Evolutionary conservation across 2,329 filamentous ascomycete genomes (phyloP).

Genomic region (Hypoxylon sp.): DNA sequence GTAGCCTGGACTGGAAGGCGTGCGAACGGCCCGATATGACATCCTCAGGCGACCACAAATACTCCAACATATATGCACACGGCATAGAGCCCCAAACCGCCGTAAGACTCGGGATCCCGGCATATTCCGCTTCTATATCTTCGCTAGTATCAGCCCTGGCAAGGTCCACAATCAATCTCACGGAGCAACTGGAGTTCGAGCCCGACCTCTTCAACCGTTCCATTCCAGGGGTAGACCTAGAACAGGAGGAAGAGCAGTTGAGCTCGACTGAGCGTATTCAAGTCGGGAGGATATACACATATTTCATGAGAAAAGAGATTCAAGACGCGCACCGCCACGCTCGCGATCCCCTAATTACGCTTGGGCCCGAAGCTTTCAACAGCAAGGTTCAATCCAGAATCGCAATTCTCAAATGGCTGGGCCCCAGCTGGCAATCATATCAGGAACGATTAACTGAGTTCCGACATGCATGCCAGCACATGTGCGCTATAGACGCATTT

Average conservation of each 20-base stretch:
- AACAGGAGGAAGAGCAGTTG: background rate
- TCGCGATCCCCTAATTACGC: background rate
- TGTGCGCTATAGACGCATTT: conserved; percentile 10
- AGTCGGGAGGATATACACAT: conserved; percentile 10
- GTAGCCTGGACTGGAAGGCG: background rate
- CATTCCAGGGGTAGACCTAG: background rate
- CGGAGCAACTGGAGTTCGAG: conserved; percentile 8
- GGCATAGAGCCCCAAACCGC: background rate
- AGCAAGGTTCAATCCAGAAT: conserved; percentile 7
- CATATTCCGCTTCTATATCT: background rate
- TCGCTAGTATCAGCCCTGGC: background rate
- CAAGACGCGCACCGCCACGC: background rate
- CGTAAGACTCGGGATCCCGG: background rate
- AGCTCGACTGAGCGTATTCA: conserved; percentile 3
- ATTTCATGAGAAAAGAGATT: background rate
- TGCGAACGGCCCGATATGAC: background rate
- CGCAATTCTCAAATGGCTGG: conserved; percentile 5
- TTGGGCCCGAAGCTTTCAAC: conserved; percentile 3
- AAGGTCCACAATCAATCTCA: background rate
- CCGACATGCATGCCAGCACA: conserved; percentile 12
- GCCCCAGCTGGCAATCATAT: conserved; percentile 5
- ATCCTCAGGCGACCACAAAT: background rate
- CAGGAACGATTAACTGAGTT: conserved; percentile 2
- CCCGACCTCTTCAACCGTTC: background rate
- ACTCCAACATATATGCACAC: background rate